Base-by-base conservation (phyloP, 2,329 filamentous ascomycete species). In the Penicillium nordicum region DNA sequence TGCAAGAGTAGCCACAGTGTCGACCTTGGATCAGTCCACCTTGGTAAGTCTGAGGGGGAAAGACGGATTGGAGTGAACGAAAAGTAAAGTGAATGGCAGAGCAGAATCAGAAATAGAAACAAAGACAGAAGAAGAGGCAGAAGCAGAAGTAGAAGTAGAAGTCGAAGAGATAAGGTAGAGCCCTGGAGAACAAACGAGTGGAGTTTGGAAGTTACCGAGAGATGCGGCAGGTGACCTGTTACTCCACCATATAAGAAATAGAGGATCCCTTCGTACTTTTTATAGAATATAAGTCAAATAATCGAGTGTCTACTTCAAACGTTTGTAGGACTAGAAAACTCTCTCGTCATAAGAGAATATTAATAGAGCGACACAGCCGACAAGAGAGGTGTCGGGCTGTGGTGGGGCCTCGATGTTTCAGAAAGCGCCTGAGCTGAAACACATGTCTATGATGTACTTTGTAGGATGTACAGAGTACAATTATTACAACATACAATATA, bases 1-100 rank as follows among this genome's bases (percentile, higher is more conserved):
- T 66, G 70, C 71, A 59, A 72, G 61, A 56, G 70, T 69, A 68
- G 70, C 71, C 70, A 73, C 66, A 69, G 67, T 67, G 70, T 66
- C 66, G 67, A 63, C 59, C 44, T 55, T 51, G 58, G 61, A 55
- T 53, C 50, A 54, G 53, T 57, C 38, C 30, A 38, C 49, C 30
- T 51, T 51, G 21, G 53, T 47, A 45, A 60, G 54, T 58, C 45
- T 32, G 47, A 41, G 47, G 41, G 44, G 34, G n/a, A 29, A 30
- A 53, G 50, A 56, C 57, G 53, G 45, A 41, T 63, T 47, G 44
- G 47, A 34, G 42, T 37, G 57, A 18, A 30, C 23, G 11, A 38
- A 21, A 38, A 18, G 9, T n/a, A 18, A 34, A 42, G 37, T 55
- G 44, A 11, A 36, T 27, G n/a, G 60, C 18, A 51, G 34, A 30